Conservation (phyloP, 805 yeast genomes). For the Lipomyces spencermartinsiae region DNA sequence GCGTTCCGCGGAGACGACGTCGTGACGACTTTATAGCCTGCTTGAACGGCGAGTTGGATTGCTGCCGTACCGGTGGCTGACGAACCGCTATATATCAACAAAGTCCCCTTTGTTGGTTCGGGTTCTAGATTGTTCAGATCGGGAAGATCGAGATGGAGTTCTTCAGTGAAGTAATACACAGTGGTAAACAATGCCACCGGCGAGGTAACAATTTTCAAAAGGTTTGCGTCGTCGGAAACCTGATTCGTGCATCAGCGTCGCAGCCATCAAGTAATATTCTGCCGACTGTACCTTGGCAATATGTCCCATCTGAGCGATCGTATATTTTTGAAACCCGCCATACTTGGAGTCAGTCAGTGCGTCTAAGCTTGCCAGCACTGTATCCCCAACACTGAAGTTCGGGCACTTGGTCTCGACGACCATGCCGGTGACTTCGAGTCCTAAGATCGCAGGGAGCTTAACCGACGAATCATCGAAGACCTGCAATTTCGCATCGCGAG, state of each 20-base stretch:
- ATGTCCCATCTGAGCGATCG: slow-evolving; percentile 6
- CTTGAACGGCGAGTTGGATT: slow-evolving; percentile 6
- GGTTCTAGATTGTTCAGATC: slow-evolving; percentile 15
- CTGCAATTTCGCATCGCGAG: neutral
- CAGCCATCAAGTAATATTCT: neutral
- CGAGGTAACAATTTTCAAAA: neutral
- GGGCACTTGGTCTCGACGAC: slow-evolving; percentile 4
- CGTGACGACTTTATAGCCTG: slow-evolving; percentile 8
- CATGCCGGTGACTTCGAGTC: slow-evolving; percentile 1
- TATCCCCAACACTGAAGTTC: neutral
- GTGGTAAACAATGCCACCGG: neutral
- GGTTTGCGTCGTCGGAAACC: neutral
- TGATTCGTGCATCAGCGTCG: neutral
- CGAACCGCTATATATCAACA: neutral
- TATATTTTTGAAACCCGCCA: slow-evolving; percentile 7
- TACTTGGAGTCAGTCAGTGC: neutral
- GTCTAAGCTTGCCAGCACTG: neutral
- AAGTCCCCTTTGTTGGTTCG: neutral
- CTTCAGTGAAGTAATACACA: neutral
- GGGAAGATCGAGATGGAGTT: slow-evolving; percentile 8
- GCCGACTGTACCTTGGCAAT: neutral
- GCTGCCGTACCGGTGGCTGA: slow-evolving; percentile 10
- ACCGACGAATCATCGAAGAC: neutral
- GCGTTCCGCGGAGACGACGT: neutral
- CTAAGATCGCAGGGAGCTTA: neutral